A percentile compares a stretch with the other conserved stretches of the same genome.
Evolutionary conservation across 2,329 filamentous ascomycete species (phyloP).

Genomic region (Stemphylium lycopersici): DNA sequence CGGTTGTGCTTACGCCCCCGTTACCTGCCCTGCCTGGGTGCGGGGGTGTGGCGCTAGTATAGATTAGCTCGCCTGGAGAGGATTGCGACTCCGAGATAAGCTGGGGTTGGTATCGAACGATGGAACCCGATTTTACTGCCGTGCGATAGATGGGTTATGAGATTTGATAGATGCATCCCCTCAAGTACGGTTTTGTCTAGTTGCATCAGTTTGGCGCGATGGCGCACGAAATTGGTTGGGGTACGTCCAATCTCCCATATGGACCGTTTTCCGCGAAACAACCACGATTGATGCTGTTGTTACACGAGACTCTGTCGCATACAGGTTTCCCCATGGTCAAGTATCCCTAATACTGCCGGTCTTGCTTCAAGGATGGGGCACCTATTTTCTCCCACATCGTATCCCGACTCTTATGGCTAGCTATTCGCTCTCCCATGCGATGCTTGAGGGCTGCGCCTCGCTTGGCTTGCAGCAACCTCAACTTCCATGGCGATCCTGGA

Average conservation of each 20-base stretch:
- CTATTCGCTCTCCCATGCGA: not conserved
- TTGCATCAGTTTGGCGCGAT: not conserved
- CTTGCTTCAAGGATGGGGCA: too few relatives aligned
- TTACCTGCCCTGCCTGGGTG: constrained; percentile 3
- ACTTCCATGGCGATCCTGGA: constrained; percentile 9
- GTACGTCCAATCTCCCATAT: too few relatives aligned
- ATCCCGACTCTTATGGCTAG: not conserved
- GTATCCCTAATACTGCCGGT: too few relatives aligned
- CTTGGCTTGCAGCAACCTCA: constrained; percentile 15
- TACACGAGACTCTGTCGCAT: too few relatives aligned
- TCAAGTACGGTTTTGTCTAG: not conserved
- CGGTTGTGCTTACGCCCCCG: not conserved
- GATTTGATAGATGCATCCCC: not conserved
- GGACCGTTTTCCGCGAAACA: too few relatives aligned
- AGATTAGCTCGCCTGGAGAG: not conserved
- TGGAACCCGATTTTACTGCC: too few relatives aligned
- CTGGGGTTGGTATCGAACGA: not conserved
- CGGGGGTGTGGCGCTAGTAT: constrained; percentile 6
- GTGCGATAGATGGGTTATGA: not conserved
- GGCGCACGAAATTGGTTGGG: too few relatives aligned
- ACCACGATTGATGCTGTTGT: too few relatives aligned
- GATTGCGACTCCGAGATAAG: not conserved
- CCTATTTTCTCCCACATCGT: not conserved
- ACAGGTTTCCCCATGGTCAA: too few relatives aligned
- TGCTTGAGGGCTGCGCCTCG: constrained; percentile 18